These are phyloP conservation scores for Aspergillus proliferans DNA, from an alignment of 2,329 filamentous ascomycete genomes.

Conservation along the genomic window DNA sequence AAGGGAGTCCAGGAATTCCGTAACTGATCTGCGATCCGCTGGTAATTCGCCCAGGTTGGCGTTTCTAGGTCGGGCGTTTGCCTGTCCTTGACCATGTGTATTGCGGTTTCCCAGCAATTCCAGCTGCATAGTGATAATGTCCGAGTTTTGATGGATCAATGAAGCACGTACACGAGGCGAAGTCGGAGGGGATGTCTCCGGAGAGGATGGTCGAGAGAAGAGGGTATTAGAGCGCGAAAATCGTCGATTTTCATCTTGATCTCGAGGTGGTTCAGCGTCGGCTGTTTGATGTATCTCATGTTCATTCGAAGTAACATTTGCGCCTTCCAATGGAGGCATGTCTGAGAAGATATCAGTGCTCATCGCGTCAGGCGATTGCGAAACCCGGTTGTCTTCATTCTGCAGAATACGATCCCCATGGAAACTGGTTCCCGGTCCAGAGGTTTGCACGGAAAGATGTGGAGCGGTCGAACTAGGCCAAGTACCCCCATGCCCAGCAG, in stretches of 20 bases:
- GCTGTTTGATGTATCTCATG: conserved; percentile 6
- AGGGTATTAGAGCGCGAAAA: conserved; percentile 36
- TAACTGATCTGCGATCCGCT: conserved; percentile 23
- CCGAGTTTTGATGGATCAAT: conserved; percentile 37
- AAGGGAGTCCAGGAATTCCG: conserved; percentile 31
- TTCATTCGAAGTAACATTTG: conserved; percentile 10
- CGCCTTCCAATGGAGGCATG: conserved; percentile 18
- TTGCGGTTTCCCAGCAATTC: conserved; percentile 32
- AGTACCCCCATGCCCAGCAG: conserved; percentile 9
- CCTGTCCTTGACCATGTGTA: conserved; percentile 13
- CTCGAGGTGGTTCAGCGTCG: conserved; percentile 8
- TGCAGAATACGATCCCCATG: conserved; percentile 17
- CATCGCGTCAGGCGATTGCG: conserved; percentile 35
- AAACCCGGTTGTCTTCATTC: conserved; percentile 32
- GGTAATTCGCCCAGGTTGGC: conserved; percentile 9
- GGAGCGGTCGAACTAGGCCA: conserved; percentile 8
- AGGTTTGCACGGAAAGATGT: conserved; percentile 6
- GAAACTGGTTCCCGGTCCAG: conserved; percentile 14
- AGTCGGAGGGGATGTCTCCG: conserved; percentile 34
- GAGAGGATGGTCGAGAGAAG: conserved; percentile 35
- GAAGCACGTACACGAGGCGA: conserved; percentile 39
- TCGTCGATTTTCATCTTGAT: conserved; percentile 14
- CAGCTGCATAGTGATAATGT: conserved; percentile 41
- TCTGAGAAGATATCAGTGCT: conserved; percentile 27
- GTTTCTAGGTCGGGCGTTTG: conserved; percentile 9